These are phyloP conservation scores for Hyparrhenia diplandra DNA, from an alignment of 176 grass and related monocot genomes.

Conservation along the genomic window DNA sequence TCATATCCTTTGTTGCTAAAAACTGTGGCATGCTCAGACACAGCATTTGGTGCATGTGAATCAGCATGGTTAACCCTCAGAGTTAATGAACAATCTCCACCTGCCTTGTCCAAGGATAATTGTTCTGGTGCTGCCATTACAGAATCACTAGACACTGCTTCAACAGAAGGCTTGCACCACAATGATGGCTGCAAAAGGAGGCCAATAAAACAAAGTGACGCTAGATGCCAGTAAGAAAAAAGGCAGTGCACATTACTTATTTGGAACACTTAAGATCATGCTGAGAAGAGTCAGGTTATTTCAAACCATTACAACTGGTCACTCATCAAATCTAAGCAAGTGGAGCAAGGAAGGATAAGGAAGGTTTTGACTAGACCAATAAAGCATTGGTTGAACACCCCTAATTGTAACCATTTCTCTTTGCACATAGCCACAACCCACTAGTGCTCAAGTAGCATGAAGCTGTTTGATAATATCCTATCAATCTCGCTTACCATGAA, in stretches of 20 bases:
- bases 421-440: not conserved
- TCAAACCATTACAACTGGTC: not conserved
- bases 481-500: not conserved
- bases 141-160: slow-evolving; percentile 20
- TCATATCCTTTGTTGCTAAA: slow-evolving; percentile 25
- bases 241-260: slow-evolving; percentile 18
- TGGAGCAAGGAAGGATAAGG: not conserved
- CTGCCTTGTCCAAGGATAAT: slow-evolving; percentile 22
- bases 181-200: slow-evolving; percentile 46
- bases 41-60: slow-evolving; percentile 22
- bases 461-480: not conserved
- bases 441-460: not conserved
- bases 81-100: slow-evolving; percentile 30
- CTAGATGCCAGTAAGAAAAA: not conserved
- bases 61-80: slow-evolving; percentile 15
- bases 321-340: not conserved
- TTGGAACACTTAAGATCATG: not conserved
- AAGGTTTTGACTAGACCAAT: not conserved
- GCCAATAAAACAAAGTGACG: slow-evolving; percentile 17
- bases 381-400: not conserved
- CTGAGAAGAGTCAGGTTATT: not conserved
- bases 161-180: slow-evolving; percentile 37
- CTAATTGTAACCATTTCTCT: not conserved
- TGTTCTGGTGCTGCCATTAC: slow-evolving; percentile 25
- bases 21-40: not conserved